phyloP scores from a whole-genome alignment of 2,329 filamentous ascomycete genomes.

The Cladosporium sp. region DNA sequence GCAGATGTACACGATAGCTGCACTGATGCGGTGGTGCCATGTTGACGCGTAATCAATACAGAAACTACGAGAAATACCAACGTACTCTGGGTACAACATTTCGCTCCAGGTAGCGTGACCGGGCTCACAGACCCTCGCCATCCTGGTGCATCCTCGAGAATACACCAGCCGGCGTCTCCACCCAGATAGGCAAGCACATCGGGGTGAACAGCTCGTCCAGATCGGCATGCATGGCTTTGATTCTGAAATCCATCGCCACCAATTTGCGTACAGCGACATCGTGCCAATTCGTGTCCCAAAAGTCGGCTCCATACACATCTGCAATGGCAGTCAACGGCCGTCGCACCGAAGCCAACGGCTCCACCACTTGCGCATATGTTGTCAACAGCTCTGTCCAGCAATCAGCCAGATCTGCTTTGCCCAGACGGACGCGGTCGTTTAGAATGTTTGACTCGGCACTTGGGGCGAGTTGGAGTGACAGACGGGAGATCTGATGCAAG shows the following conservation, averaged over 20 bases:
- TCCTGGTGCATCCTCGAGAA: constrained; percentile 16
- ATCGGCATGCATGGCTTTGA: constrained; percentile 27
- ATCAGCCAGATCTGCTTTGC: constrained; percentile 44
- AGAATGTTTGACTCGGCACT: constrained; percentile 42
- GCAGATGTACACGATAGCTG: not conserved
- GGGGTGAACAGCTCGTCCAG: constrained; percentile 30
- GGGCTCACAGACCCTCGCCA: not conserved
- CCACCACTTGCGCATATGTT: constrained; percentile 26
- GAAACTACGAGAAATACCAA: not conserved
- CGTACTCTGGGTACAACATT: not conserved
- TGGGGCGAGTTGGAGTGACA: constrained; percentile 46
- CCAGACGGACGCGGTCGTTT: constrained; percentile 39
- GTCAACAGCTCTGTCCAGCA: constrained; percentile 38
- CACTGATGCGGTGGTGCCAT: not conserved
- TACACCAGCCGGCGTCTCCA: constrained; percentile 28
- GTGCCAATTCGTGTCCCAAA: constrained; percentile 9
- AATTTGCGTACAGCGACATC: not conserved
- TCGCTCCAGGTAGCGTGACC: not conserved
- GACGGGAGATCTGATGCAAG: constrained; percentile 27
- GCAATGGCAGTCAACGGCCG: not conserved
- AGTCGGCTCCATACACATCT: not conserved
- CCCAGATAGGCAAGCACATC: constrained; percentile 34
- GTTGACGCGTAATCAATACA: not conserved
- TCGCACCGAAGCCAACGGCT: constrained; percentile 18
- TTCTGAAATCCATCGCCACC: constrained; percentile 24